Evolutionary conservation across 208 protist species (phyloP).

Genomic region (Leishmania tarentolae): DNA sequence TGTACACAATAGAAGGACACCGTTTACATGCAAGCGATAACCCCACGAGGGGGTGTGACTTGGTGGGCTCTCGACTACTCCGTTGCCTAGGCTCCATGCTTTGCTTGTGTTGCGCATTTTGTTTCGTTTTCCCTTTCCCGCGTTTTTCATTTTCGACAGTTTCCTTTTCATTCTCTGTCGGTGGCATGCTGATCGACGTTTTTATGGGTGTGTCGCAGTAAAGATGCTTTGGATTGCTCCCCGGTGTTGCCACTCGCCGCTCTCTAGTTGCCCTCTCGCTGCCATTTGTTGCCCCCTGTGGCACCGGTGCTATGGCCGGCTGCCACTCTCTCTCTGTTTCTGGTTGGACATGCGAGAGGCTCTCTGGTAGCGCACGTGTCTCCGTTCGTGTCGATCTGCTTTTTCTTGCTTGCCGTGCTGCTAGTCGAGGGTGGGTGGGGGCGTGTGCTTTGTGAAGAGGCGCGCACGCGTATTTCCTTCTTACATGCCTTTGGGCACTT

Average conservation of each 20-base stretch:
- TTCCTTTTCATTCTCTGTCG: background rate
- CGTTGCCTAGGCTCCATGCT: background rate
- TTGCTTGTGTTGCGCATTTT: background rate
- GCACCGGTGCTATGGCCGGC: background rate
- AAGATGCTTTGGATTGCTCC: background rate
- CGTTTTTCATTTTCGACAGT: background rate
- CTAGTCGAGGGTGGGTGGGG: background rate
- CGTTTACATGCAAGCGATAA: background rate
- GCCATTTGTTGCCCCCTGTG: background rate
- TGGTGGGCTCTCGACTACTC: background rate
- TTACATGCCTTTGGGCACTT: background rate
- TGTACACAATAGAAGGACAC: background rate
- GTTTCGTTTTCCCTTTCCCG: background rate
- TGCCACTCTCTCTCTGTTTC: background rate
- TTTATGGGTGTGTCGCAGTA: background rate
- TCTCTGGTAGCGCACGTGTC: background rate
- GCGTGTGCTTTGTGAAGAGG: background rate
- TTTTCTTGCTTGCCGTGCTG: background rate
- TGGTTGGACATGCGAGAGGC: background rate
- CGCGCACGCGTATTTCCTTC: background rate
- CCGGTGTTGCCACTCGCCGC: background rate
- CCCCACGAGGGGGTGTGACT: background rate
- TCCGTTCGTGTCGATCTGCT: background rate
- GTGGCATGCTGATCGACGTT: background rate
- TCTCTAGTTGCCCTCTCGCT: background rate